Evolutionary conservation across 768 basidiomycete genomes (phyloP).

Genomic region (Leccinum obscurum): DNA sequence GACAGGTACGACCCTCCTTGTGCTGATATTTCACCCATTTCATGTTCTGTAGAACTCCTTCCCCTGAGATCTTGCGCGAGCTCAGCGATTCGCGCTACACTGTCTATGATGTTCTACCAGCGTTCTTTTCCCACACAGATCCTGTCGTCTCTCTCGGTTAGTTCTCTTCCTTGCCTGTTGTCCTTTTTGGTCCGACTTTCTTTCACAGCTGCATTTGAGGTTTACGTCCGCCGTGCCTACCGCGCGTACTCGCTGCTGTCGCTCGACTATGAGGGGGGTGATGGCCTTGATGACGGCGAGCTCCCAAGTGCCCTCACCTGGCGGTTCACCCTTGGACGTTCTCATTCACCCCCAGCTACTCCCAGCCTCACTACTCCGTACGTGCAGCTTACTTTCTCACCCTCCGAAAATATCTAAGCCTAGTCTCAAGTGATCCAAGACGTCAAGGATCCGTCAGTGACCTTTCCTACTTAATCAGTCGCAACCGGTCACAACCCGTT

Average conservation of each 20-base stretch:
- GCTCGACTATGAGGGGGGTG: constrained; percentile 94
- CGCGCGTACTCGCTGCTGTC: constrained; percentile 89
- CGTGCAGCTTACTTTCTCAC: constrained; percentile 5
- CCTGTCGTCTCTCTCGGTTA: constrained; percentile 79
- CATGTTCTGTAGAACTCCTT: constrained; percentile 60
- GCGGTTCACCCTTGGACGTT: constrained; percentile 93
- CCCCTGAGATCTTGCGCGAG: constrained; percentile 85
- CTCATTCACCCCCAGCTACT: constrained; percentile 83
- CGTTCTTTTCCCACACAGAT: constrained; percentile 91
- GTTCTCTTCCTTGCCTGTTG: constrained; percentile 24
- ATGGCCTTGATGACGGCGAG: constrained; percentile 80
- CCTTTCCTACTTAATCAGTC: constrained; percentile 87
- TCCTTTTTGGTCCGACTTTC: neutral
- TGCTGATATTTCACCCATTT: neutral
- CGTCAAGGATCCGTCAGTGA: constrained; percentile 95
- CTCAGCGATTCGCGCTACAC: constrained; percentile 95
- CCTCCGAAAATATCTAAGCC: constrained; percentile 8
- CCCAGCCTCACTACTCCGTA: constrained; percentile 54
- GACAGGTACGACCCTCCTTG: constrained; percentile 47
- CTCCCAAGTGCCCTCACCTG: constrained; percentile 80
- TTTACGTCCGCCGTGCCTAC: constrained; percentile 95
- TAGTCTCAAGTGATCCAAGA: constrained; percentile 50
- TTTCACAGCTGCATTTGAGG: constrained; percentile 82
- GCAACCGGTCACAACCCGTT: constrained; percentile 83
- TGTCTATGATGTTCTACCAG: constrained; percentile 94